These are phyloP conservation scores for Blastomyces gilchristii DNA, from an alignment of 2,329 filamentous ascomycete genomes.

Conservation along the genomic window DNA sequence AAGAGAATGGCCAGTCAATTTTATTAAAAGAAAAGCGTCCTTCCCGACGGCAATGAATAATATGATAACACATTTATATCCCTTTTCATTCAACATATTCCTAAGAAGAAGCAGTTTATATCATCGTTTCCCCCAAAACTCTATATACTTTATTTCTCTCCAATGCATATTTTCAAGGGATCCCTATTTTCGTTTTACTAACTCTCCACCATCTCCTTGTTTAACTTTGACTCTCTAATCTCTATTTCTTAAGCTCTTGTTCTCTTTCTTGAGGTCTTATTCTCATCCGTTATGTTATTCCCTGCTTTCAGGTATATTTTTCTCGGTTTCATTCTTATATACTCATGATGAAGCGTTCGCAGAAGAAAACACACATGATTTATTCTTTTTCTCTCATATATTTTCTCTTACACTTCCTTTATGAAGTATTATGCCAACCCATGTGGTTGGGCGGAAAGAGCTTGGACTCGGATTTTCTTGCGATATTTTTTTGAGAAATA, in stretches of 20 bases:
- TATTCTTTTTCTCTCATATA: not conserved
- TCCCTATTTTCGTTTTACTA: not conserved
- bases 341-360: not conserved
- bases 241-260: not conserved
- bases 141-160: not conserved
- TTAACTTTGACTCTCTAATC: not conserved
- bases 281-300: not conserved
- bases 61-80: conserved; percentile 4
- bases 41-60: conserved; percentile 1
- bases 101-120: not conserved
- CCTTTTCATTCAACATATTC: conserved; percentile 1
- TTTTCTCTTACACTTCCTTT: not conserved
- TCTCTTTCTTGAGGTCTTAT: not conserved
- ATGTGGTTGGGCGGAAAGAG: not conserved
- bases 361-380: not conserved
- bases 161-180: not conserved
- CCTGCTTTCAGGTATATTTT: not conserved
- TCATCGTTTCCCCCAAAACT: not conserved
- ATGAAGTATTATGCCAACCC: not conserved
- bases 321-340: not conserved
- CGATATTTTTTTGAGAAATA: not conserved
- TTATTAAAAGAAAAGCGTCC: not conserved
- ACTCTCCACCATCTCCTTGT: not conserved
- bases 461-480: not conserved
- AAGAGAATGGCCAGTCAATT: not conserved